phyloP scores from a whole-genome alignment of 768 basidiomycete genomes.

The Stropharia rugosoannulata region DNA sequence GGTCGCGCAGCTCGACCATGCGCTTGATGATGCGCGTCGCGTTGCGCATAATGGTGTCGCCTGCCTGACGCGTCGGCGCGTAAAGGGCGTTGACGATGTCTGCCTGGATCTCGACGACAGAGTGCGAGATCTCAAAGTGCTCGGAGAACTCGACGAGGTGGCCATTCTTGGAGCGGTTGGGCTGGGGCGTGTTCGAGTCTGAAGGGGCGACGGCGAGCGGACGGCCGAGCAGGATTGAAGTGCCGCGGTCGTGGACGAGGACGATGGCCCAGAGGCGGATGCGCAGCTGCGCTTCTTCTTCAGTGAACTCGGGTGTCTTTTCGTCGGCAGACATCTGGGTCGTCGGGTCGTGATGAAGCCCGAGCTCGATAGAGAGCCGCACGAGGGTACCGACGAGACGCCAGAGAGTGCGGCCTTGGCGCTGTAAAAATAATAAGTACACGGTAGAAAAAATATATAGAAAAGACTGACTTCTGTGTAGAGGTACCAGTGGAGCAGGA shows the following conservation, averaged over 20 bases:
- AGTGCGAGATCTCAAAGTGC: slow-evolving; percentile 75
- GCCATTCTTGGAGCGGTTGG: slow-evolving; percentile 45
- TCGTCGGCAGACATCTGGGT: slow-evolving; percentile 47
- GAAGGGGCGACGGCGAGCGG: slow-evolving; percentile 80
- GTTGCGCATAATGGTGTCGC: slow-evolving; percentile 71
- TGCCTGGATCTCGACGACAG: slow-evolving; percentile 81
- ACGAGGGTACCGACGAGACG: slow-evolving; percentile 85
- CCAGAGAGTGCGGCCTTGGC: slow-evolving; percentile 89
- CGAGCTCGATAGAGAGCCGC: slow-evolving; percentile 78
- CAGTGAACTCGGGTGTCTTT: slow-evolving; percentile 53
- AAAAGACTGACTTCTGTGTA: slow-evolving; percentile 70
- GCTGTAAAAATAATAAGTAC: slow-evolving; percentile 38
- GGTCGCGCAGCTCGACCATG: slow-evolving; percentile 67
- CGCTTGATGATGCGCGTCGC: slow-evolving; percentile 79
- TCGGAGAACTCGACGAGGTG: slow-evolving; percentile 60
- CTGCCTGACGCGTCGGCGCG: slow-evolving; percentile 67
- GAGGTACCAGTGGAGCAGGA: slow-evolving; percentile 85
- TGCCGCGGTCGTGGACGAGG: slow-evolving; percentile 84
- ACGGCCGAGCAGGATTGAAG: slow-evolving; percentile 83
- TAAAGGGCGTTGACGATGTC: slow-evolving; percentile 89
- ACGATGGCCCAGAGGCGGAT: slow-evolving; percentile 86
- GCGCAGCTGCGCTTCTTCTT: slow-evolving; percentile 75
- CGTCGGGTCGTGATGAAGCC: slow-evolving; percentile 83
- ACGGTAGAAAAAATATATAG: not conserved
- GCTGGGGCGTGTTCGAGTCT: slow-evolving; percentile 81